A percentile compares a stretch with the other conserved stretches of the same genome.
These are phyloP conservation scores for Choiromyces venosus DNA, from an alignment of 495 filamentous ascomycete genomes.

Conservation along the genomic window DNA sequence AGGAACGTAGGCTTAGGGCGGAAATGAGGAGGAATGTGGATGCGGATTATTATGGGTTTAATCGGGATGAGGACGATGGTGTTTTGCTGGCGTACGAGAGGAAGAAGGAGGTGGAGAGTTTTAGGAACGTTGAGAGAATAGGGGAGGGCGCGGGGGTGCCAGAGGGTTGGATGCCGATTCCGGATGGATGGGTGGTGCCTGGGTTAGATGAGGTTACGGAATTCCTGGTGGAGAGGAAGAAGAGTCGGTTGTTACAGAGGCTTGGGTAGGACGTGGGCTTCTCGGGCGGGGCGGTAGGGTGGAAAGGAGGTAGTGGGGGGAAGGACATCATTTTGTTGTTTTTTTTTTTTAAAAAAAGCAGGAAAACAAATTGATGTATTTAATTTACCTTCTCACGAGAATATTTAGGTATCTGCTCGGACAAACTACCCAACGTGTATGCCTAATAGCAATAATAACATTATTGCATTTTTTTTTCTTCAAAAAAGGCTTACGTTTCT, in stretches of 20 bases:
- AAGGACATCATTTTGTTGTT: neutral
- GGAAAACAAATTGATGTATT: too few relatives aligned
- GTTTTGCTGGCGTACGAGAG: slow-evolving; percentile 74
- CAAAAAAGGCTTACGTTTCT: too few relatives aligned
- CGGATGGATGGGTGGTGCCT: slow-evolving; percentile 80
- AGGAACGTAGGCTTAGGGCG: slow-evolving; percentile 53
- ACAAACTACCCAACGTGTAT: too few relatives aligned
- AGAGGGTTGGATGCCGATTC: slow-evolving; percentile 74
- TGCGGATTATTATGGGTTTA: slow-evolving; percentile 94
- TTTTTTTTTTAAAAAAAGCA: neutral
- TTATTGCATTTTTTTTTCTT: too few relatives aligned
- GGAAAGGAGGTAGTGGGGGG: neutral
- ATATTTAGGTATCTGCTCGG: too few relatives aligned
- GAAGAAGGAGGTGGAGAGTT: slow-evolving; percentile 74
- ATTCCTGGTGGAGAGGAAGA: slow-evolving; percentile 82
- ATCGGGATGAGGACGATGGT: slow-evolving; percentile 88
- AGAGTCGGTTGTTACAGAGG: slow-evolving; percentile 73
- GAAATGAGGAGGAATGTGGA: slow-evolving; percentile 82
- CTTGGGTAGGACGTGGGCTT: slow-evolving; percentile 50
- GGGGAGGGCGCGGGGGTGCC: slow-evolving; percentile 47
- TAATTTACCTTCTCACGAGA: too few relatives aligned
- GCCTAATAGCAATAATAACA: too few relatives aligned
- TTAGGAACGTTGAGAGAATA: slow-evolving; percentile 52
- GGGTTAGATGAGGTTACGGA: slow-evolving; percentile 84
- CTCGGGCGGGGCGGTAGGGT: too few relatives aligned